Conservation (phyloP, 106 monocot genomes). For the Phalaenopsis aphrodite region DNA sequence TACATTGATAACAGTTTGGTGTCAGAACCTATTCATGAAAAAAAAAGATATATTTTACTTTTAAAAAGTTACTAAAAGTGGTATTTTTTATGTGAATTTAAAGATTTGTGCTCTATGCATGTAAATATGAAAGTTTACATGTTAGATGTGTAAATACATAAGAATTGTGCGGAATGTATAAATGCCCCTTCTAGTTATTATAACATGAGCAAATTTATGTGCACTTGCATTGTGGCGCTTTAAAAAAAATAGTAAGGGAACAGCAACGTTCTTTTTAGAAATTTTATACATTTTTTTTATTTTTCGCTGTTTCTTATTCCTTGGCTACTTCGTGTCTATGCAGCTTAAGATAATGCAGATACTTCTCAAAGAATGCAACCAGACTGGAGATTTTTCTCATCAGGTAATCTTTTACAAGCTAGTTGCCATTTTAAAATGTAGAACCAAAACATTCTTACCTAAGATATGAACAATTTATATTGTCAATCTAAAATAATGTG, state of each 20-base stretch:
- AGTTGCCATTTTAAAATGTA: background rate
- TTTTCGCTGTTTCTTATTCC: background rate
- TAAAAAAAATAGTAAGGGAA: background rate
- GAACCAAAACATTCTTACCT: no score
- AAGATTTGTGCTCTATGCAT: no score
- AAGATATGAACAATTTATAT: no score
- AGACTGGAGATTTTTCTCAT: slow-evolving; percentile 13
- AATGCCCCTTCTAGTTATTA: background rate
- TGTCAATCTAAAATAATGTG: no score
- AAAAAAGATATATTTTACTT: no score
- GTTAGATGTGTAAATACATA: no score
- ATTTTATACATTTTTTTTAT: background rate
- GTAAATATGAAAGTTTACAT: no score
- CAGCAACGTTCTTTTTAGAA: background rate
- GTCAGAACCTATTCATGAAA: no score
- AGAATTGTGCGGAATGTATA: no score
- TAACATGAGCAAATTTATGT: background rate
- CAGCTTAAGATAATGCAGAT: slow-evolving; percentile 29
- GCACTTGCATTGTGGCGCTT: background rate
- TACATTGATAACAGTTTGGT: no score
- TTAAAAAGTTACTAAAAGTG: no score
- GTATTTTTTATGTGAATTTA: no score
- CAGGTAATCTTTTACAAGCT: slow-evolving; percentile 22
- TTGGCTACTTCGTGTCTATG: slow-evolving; percentile 3
- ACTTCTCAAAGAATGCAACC: slow-evolving; percentile 36